A percentile compares a stretch with the other conserved stretches of the same genome.
phyloP scores from a whole-genome alignment of 164 flowering plant species.

The Santalum album region DNA sequence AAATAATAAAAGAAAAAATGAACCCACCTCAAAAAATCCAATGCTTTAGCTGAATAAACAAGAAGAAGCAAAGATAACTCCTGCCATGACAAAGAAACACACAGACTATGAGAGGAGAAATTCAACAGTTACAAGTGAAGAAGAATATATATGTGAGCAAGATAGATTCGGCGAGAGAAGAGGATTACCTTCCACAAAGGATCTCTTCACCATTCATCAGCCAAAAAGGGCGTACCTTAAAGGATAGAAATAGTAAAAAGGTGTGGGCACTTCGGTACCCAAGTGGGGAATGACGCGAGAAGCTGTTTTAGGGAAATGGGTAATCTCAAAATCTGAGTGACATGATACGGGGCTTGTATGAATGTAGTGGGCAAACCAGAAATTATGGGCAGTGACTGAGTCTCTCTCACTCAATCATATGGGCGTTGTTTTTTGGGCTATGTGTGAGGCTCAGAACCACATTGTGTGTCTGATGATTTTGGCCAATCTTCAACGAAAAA shows the following conservation, averaged over 20 bases:
- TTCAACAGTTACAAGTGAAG: neutral
- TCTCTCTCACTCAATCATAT: neutral
- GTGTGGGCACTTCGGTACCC: slow-evolving; percentile 6
- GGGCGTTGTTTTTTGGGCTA: neutral
- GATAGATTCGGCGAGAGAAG: neutral
- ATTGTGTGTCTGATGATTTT: slow-evolving; percentile 7
- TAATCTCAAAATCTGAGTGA: neutral
- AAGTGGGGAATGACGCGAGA: slow-evolving; percentile 10
- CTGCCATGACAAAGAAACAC: too few relatives aligned
- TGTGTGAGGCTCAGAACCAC: slow-evolving; percentile 5
- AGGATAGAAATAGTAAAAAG: neutral
- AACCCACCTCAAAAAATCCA: slow-evolving; percentile 7
- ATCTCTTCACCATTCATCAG: neutral
- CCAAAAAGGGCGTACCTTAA: neutral
- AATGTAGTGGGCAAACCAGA: neutral
- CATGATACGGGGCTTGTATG: neutral
- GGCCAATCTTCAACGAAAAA: slow-evolving; percentile 12
- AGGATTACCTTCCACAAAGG: neutral
- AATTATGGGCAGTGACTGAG: slow-evolving; percentile 3
- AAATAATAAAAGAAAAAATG: neutral
- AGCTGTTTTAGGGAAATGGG: neutral
- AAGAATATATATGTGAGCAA: too few relatives aligned
- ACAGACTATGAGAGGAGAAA: neutral
- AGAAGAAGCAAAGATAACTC: slow-evolving; percentile 1
- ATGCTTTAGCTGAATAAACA: slow-evolving; percentile 5